Conservation (phyloP, 2,329 filamentous ascomycete genomes). For the Paramyrothecium sp. region DNA sequence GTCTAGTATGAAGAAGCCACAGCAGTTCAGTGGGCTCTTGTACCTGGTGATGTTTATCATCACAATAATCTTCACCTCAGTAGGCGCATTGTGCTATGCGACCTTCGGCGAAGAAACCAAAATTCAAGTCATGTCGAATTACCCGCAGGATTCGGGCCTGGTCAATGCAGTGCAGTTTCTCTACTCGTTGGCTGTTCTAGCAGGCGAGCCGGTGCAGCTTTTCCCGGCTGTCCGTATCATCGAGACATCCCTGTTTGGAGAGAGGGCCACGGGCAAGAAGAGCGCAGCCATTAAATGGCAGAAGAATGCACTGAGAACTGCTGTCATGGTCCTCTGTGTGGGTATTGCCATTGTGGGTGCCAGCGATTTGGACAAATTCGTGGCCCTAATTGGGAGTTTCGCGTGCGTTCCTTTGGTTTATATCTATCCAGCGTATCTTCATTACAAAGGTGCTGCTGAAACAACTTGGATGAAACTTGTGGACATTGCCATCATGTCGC, state of each 20-base stretch:
- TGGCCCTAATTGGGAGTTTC: conserved; percentile 70
- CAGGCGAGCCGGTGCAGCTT: conserved; percentile 71
- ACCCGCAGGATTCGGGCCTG: conserved; percentile 66
- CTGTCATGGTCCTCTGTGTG: conserved; percentile 57
- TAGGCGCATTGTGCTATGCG: conserved; percentile 72
- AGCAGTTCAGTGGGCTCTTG: conserved; percentile 65
- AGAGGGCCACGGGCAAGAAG: conserved; percentile 63
- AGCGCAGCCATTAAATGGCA: conserved; percentile 68
- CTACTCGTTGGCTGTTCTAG: conserved; percentile 72
- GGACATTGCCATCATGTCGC: conserved; percentile 60
- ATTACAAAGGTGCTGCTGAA: conserved; percentile 65
- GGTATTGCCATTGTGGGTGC: conserved; percentile 63
- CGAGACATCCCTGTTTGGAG: conserved; percentile 66
- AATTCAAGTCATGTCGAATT: conserved; percentile 76
- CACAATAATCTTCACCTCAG: conserved; percentile 69
- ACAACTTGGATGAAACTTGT: conserved; percentile 52
- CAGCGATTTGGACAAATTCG: conserved; percentile 70
- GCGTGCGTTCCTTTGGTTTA: conserved; percentile 76
- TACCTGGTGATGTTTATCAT: conserved; percentile 71
- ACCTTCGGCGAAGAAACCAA: conserved; percentile 68
- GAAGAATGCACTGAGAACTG: conserved; percentile 66
- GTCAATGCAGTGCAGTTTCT: conserved; percentile 76
- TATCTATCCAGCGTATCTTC: conserved; percentile 71
- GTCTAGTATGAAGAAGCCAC: conserved; percentile 69
- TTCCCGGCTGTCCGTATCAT: conserved; percentile 73